Percentiles rank a stretch among this genome's conserved stretches.
Evolutionary conservation across 345 rosid genomes (phyloP).

Genomic region (Heritiera littoralis): DNA sequence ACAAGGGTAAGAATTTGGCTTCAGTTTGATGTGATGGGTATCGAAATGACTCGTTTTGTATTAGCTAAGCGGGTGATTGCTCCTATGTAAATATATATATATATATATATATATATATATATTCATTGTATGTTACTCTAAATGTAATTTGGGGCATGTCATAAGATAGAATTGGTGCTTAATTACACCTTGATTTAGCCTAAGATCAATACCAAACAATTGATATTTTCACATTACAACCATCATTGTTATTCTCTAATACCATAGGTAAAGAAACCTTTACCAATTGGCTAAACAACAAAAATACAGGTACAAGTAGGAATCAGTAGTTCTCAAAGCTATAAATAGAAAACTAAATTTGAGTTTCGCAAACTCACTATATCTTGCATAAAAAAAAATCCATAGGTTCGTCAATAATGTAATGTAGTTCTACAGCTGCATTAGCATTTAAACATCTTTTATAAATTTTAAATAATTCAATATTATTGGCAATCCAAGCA

Average conservation of each 20-base stretch:
- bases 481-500: not conserved
- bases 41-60: too few species aligned
- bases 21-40: too few species aligned
- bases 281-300: not conserved
- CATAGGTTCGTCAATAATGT: too few species aligned
- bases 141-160: too few species aligned
- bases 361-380: not conserved
- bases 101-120: too few species aligned
- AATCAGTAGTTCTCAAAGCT: constrained; percentile 14
- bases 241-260: not conserved
- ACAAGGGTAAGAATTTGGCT: too few species aligned
- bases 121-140: too few species aligned
- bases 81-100: too few species aligned
- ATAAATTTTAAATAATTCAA: not conserved
- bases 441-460: not conserved
- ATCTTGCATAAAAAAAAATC: too few species aligned
- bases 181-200: not conserved
- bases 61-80: too few species aligned
- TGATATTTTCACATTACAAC: not conserved
- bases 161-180: not conserved
- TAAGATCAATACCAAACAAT: not conserved
- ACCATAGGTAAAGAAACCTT: not conserved
- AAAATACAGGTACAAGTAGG: not conserved
- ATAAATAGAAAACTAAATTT: not conserved
- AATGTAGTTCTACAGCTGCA: not conserved